Conservation (phyloP, 257 asterid genomes). For the Forsythia viridissima region DNA sequence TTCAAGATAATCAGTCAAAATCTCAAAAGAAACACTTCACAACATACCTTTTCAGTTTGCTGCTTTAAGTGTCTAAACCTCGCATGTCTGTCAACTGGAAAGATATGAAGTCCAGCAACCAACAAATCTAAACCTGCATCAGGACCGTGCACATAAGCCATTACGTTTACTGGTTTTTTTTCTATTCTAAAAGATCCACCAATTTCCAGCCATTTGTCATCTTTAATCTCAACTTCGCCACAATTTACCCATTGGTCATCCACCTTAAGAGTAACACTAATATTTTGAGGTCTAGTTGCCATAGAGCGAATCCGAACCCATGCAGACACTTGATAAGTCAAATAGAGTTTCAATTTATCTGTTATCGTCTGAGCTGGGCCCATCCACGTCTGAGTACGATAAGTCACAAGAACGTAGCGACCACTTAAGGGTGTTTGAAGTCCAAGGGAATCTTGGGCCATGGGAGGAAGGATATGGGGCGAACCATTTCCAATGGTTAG, state of each 20-base stretch:
- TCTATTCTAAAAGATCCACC: conserved; percentile 89
- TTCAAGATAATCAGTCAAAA: background rate
- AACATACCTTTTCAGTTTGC: conserved; percentile 66
- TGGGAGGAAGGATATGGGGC: conserved; percentile 80
- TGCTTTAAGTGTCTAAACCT: conserved; percentile 40
- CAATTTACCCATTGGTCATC: conserved; percentile 87
- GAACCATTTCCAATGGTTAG: conserved; percentile 66
- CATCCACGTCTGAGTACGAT: conserved; percentile 88
- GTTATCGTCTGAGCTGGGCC: conserved; percentile 92
- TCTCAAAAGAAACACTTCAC: background rate
- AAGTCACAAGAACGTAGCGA: conserved; percentile 54
- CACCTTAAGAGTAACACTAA: conserved; percentile 76
- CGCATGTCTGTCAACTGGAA: conserved; percentile 43
- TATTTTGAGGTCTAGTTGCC: conserved; percentile 59
- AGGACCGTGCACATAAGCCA: conserved; percentile 77
- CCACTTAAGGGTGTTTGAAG: conserved; percentile 72
- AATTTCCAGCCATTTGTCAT: conserved; percentile 84
- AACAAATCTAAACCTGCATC: conserved; percentile 74
- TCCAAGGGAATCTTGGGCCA: conserved; percentile 81
- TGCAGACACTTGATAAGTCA: conserved; percentile 94
- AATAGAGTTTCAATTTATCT: conserved; percentile 57
- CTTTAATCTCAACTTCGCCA: conserved; percentile 71
- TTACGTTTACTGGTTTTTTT: conserved; percentile 56
- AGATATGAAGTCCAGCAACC: conserved; percentile 85
- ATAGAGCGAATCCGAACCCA: conserved; percentile 75